Evolutionary conservation across 495 filamentous ascomycete genomes (phyloP).

Genomic region (Parathielavia appendiculata): DNA sequence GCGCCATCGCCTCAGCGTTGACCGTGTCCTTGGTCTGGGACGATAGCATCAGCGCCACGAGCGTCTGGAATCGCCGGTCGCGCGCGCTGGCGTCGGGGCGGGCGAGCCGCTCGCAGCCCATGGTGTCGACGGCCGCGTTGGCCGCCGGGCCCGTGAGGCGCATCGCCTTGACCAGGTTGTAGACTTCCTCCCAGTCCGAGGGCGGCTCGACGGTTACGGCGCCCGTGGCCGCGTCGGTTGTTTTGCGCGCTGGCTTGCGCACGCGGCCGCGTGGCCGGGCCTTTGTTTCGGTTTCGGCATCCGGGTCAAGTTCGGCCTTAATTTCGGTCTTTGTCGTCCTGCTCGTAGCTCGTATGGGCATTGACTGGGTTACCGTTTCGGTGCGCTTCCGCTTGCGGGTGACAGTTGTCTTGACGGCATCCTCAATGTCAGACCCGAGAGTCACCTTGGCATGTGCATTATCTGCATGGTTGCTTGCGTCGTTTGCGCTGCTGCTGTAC

Average conservation of each 20-base stretch:
- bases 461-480: slow-evolving; percentile 24
- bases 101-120: slow-evolving; percentile 87
- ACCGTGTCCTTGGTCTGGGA: slow-evolving; percentile 95
- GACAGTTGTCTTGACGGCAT: slow-evolving; percentile 40
- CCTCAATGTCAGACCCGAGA: slow-evolving; percentile 57
- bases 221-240: slow-evolving; percentile 52
- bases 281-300: slow-evolving; percentile 24
- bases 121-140: slow-evolving; percentile 87
- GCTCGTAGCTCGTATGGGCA: slow-evolving; percentile 1
- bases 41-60: slow-evolving; percentile 92
- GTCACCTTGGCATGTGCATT: slow-evolving; percentile 19
- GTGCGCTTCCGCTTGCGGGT: slow-evolving; percentile 51
- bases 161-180: slow-evolving; percentile 73
- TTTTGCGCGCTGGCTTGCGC: slow-evolving; percentile 61
- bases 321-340: slow-evolving; percentile 6
- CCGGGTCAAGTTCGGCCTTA: slow-evolving; percentile 14
- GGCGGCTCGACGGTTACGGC: slow-evolving; percentile 58
- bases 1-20: slow-evolving; percentile 76
- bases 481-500: slow-evolving; percentile 27
- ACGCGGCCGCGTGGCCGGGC: slow-evolving; percentile 36
- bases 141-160: slow-evolving; percentile 56
- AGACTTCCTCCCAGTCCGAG: slow-evolving; percentile 79
- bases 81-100: slow-evolving; percentile 45
- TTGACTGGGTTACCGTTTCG: slow-evolving; percentile 21
- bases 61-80: slow-evolving; percentile 83